A percentile compares a stretch with the other conserved stretches of the same genome.
Conservation (phyloP, 2,329 filamentous ascomycete species). For the Alternaria panax region DNA sequence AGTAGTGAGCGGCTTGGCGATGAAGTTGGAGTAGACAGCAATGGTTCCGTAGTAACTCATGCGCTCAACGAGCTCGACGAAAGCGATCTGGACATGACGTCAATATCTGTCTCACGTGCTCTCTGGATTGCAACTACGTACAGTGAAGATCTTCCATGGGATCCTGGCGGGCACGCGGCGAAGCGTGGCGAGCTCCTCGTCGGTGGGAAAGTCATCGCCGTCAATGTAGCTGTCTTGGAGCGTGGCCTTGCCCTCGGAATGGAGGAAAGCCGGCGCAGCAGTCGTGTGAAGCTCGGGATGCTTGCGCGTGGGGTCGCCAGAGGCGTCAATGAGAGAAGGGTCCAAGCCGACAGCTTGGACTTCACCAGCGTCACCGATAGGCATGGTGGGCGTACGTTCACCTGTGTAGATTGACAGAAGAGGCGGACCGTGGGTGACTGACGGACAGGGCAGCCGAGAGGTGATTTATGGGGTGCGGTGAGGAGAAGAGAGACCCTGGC, state of each 20-base stretch:
- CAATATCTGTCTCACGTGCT: constrained; percentile 1
- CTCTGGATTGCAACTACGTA: background rate
- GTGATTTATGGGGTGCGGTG: constrained; percentile 11
- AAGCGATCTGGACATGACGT: constrained; percentile 37
- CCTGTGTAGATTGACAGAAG: background rate
- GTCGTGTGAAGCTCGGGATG: constrained; percentile 34
- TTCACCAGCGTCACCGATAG: constrained; percentile 34
- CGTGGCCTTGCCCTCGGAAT: constrained; percentile 49
- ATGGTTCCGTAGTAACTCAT: constrained; percentile 51
- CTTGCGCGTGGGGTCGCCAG: constrained; percentile 47
- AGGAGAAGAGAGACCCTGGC: constrained; percentile 24
- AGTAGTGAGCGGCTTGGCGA: constrained; percentile 38
- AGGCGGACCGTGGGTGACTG: constrained; percentile 3
- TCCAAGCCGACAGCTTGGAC: constrained; percentile 42
- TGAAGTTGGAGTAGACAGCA: constrained; percentile 51
- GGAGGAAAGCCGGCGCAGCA: constrained; percentile 38
- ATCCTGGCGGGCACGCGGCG: constrained; percentile 45
- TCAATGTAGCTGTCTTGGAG: constrained; percentile 41
- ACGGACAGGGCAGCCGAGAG: constrained; percentile 10
- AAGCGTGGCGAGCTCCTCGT: constrained; percentile 47
- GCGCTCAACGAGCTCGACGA: constrained; percentile 50
- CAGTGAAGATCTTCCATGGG: constrained; percentile 42
- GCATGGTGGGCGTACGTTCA: constrained; percentile 32
- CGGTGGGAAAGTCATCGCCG: constrained; percentile 42
- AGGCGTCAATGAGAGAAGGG: constrained; percentile 43